Evolutionary conservation across 2,329 filamentous ascomycete species (phyloP).

Genomic region (Verticillium longisporum): DNA sequence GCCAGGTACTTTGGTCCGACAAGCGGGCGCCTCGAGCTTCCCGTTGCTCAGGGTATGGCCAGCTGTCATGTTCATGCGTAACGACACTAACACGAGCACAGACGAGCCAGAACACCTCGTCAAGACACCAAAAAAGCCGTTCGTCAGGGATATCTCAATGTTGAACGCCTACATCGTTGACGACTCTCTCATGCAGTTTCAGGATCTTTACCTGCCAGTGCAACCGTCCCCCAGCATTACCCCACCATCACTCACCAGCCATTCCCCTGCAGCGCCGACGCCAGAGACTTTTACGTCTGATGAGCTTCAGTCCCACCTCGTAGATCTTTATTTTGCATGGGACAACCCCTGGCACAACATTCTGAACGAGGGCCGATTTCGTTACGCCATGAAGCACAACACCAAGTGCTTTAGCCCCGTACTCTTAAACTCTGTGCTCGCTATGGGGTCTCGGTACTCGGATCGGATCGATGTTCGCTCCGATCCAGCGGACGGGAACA

Average conservation of each 20-base stretch:
- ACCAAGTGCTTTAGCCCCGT: constrained; percentile 23
- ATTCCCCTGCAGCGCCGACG: neutral
- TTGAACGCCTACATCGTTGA: constrained; percentile 6
- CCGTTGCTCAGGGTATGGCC: constrained; percentile 1
- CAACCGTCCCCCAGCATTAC: neutral
- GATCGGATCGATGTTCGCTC: constrained; percentile 22
- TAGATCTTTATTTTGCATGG: constrained; percentile 28
- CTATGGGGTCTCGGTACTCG: constrained; percentile 23
- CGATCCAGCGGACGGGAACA: constrained; percentile 21
- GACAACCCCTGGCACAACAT: constrained; percentile 28
- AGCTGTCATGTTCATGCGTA: constrained; percentile 1
- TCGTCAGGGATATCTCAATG: constrained; percentile 2
- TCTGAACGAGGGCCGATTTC: constrained; percentile 25
- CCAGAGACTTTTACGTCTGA: constrained; percentile 1
- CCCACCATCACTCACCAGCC: neutral
- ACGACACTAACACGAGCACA: neutral
- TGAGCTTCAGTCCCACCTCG: constrained; percentile 19
- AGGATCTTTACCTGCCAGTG: neutral
- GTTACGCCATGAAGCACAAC: constrained; percentile 16
- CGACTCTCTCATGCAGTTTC: constrained; percentile 4
- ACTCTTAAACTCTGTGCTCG: constrained; percentile 25
- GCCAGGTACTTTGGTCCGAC: constrained; percentile 26
- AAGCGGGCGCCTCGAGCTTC: constrained; percentile 26
- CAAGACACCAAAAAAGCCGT: neutral
- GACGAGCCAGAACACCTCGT: neutral